Base-by-base conservation (phyloP, 257 asterid species). In the Petunia axillaris region DNA sequence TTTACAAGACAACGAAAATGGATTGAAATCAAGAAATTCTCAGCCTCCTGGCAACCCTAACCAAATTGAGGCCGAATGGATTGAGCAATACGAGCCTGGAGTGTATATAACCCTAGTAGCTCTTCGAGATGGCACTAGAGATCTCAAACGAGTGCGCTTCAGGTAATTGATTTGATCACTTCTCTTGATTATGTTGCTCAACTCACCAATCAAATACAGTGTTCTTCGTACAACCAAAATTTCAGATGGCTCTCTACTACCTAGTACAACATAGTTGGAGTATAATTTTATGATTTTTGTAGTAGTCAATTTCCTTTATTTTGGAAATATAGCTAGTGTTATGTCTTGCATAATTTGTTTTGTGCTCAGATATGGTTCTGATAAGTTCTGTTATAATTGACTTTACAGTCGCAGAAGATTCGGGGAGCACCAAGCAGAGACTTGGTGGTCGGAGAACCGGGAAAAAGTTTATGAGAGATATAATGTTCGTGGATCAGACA, bases 371-470 rank as follows among this genome's bases (percentile, higher is more conserved):
- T 44, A 25, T 50, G 25, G 50, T 73, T 73, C 78, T 73, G 46
- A 73, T 48, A 50, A 71, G 36, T 73, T 35, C 11, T 64, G 36
- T 35, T 63, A 44, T 64, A 66, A 36, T 78, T 71, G 11, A 63
- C 41, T 83, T 37, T 81, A 83, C 89, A 93, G 98, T 85, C 98
- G 98, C 77, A 89, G 97, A 84, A 92, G 97, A 89, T 93, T 95
- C 13, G 98, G 99, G 76, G 98, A 95, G 86, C 99, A 92, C 90
- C 99, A 95, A 85, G 99, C 99, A 0, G 98, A 93, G 86, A 92
- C 93, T 4, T 95, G 99, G 99, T 95, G 99, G 99, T 92, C 97
- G 2, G 99, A 95, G 87, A 95, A 95, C 80, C 92, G 98, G n/a
- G 99, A 93, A 66, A 95, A 85, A 62, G 97, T 95, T 15, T 92